Evolutionary conservation across 1,284 basidiomycete species (phyloP), one percentile per base, ranked within the genome.

Genomic region (Boletellus sp.): DNA sequence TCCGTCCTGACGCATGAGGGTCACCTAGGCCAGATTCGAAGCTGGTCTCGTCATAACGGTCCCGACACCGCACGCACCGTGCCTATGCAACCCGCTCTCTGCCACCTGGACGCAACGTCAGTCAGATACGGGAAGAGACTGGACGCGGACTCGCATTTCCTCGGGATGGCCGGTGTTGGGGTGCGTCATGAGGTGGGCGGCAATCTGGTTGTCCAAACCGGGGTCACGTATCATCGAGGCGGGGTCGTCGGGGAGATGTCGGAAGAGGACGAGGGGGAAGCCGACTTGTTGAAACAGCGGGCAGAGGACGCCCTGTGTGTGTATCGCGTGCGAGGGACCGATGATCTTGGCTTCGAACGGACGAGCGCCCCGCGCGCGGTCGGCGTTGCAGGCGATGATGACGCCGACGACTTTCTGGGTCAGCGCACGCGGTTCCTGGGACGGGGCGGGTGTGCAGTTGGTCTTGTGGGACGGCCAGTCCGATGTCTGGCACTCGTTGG

Each of bases 1-100:
- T 41, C 52, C 53, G 36, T 66, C 62, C 53, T 56, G 58, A 35
- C 62, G 64, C 54, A 64, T 64, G 26, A 62, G 51, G 5, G 56
- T 64, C 40, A 64, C 64, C 64, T 64, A 41, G 12, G 32, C 8
- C 15, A 35, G 5, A 0, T 45, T 52, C 39, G 19, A 42, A 16
- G 22, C 18, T 21, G 22, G 13, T 24, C 36, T 26, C n/a, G 30
- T 12, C 12, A 30, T 1, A 11, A 15, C 21, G 16, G 10, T 10
- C 18, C 1, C 22, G 8, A 10, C 8, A n/a, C 12, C 32, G 13
- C 8, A 57, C 55, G 8, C 40, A 65, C 63, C 38, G 62, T 66
- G 51, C 62, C 62, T 19, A 66, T 56, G 22, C 50, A 58, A 19
- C 61, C 60, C 15, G 60, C 62, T 44, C 42, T 54, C 24, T 39